Base-by-base conservation (phyloP, 2,329 filamentous ascomycete genomes). In the Saccharata proteae region DNA sequence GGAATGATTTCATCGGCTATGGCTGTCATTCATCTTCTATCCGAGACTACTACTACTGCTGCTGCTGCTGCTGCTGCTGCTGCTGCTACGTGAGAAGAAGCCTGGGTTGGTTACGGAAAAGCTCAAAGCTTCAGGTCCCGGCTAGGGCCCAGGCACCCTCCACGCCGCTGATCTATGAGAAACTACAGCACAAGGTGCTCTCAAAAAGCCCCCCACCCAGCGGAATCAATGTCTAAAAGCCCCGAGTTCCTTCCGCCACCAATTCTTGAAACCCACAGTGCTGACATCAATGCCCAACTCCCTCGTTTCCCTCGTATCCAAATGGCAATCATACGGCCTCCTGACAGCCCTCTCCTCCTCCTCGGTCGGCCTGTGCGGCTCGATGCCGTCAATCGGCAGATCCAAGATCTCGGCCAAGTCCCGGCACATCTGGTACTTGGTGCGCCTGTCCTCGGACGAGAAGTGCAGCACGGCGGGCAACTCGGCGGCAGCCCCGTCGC, bases 351-450 rank as follows among this genome's bases (percentile, higher is more conserved):
- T 29, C 6, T 29, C 28, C 21, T 79, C 79, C 45, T 80, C 66
- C 15, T 74, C 69, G 45, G 83, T 78, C 7, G 78, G 54, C 29
- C 41, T 50, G 21, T 38, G 49, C 3, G 49, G 62, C 45, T 71
- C 65, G 54, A 93, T 77, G 6, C 70, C 69, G 27, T 74, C 34
- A 10, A 26, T 6, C 4, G 79, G 68, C 34, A 92, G 51, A 1
- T 78, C 82, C 67, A 92, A 75, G 36, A 93, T 82, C 37, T 84
- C 74, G 4, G 74, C 79, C 48, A 93, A 77, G 7, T 69, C 59
- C 57, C 82, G 62, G 52, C 81, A 86, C 34, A 94, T 93, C 53
- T 88, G 76, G 54, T 86, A 92, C 61, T 93, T 93, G 27, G 85
- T 93, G 64, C 77, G 80, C 41, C 67, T 71, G 43, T 93, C 81